phyloP scores from a whole-genome alignment of 1,284 basidiomycete species.

The Ceratobasidium sp. region DNA sequence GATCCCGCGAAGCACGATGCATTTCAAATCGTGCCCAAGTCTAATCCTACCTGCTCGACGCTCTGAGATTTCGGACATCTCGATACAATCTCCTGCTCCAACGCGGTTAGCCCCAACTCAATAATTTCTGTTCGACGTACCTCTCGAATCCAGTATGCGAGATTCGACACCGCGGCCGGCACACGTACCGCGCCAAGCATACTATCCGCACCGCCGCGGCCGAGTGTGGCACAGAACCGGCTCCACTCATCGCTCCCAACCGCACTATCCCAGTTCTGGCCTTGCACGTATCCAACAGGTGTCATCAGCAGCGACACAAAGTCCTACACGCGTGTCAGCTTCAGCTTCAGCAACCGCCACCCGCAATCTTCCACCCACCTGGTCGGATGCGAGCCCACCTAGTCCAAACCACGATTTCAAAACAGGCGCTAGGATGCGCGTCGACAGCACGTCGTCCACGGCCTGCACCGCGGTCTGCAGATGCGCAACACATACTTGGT shows the following conservation, averaged over 20 bases:
- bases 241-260: slow-evolving; percentile 57
- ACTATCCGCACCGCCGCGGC: slow-evolving; percentile 41
- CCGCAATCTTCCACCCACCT: slow-evolving; percentile 18
- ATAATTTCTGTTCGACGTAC: slow-evolving; percentile 52
- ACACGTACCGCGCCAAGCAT: slow-evolving; percentile 46
- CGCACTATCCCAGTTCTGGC: slow-evolving; percentile 77
- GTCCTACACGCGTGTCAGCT: slow-evolving; percentile 63
- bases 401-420: slow-evolving; percentile 80
- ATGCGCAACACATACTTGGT: slow-evolving; percentile 71
- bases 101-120: slow-evolving; percentile 12
- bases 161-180: slow-evolving; percentile 66
- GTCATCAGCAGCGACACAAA: slow-evolving; percentile 70
- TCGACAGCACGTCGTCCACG: slow-evolving; percentile 67
- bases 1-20: slow-evolving; percentile 24
- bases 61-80: slow-evolving; percentile 62
- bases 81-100: slow-evolving; percentile 64
- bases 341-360: background rate
- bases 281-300: slow-evolving; percentile 65
- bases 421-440: slow-evolving; percentile 55
- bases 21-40: slow-evolving; percentile 39
- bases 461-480: slow-evolving; percentile 68
- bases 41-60: slow-evolving; percentile 64
- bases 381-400: slow-evolving; percentile 65
- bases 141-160: slow-evolving; percentile 76
- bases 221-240: slow-evolving; percentile 39